Conservation (phyloP, 2,329 filamentous ascomycete genomes). For the Neofusicoccum umdonicola region DNA sequence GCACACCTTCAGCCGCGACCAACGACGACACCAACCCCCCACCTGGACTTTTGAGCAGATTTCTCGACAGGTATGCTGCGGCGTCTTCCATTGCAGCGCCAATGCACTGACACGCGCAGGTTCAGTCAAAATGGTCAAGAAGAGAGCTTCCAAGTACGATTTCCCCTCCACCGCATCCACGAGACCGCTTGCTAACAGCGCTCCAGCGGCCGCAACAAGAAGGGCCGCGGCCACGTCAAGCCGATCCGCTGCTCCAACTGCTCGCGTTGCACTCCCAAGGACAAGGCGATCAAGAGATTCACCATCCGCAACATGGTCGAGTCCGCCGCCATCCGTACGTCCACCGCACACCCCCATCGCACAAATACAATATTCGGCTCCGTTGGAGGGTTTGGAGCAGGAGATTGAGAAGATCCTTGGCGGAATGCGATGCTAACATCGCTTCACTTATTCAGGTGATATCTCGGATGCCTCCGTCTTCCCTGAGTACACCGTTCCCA, state of each 20-base stretch:
- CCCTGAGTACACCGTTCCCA: slow-evolving; percentile 97
- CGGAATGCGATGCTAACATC: slow-evolving; percentile 21
- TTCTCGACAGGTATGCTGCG: not conserved
- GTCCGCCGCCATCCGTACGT: slow-evolving; percentile 98
- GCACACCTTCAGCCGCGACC: not conserved
- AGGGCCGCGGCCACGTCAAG: slow-evolving; percentile 99
- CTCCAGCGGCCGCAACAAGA: slow-evolving; percentile 95
- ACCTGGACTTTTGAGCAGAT: not conserved
- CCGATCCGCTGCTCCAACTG: slow-evolving; percentile 92
- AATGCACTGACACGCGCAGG: slow-evolving; percentile 32
- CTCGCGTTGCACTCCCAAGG: slow-evolving; percentile 86
- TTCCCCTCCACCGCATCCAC: slow-evolving; percentile 19
- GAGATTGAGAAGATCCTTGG: slow-evolving; percentile 20
- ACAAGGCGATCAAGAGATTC: slow-evolving; percentile 99
- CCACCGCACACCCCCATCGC: slow-evolving; percentile 12
- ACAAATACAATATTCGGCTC: slow-evolving; percentile 4
- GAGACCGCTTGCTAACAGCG: slow-evolving; percentile 31
- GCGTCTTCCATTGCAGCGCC: not conserved
- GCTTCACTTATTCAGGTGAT: slow-evolving; percentile 68
- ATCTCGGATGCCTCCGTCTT: slow-evolving; percentile 99
- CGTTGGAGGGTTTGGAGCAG: slow-evolving; percentile 6
- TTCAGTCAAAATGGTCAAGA: slow-evolving; percentile 70
- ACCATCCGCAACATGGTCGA: slow-evolving; percentile 99
- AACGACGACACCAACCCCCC: slow-evolving; percentile 6
- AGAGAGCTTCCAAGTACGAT: slow-evolving; percentile 70